Conservation (phyloP, 2,329 filamentous ascomycete genomes). For the Colletotrichum lentis region DNA sequence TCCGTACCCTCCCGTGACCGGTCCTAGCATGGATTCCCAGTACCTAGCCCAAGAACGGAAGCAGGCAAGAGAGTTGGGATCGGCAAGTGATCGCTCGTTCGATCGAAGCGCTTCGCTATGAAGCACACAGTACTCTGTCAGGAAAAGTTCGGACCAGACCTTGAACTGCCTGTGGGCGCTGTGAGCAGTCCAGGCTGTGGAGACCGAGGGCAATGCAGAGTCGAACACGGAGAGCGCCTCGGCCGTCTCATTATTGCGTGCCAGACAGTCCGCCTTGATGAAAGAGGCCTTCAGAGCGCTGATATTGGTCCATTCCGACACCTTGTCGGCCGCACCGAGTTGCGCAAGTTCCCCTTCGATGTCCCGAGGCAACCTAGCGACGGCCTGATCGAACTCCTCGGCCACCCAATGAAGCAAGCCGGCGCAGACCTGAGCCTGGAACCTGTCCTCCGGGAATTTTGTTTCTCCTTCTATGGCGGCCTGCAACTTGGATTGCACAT, state of each 20-base stretch:
- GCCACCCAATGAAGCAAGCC: conserved; percentile 86
- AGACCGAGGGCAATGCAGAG: conserved; percentile 70
- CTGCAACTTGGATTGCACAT: conserved; percentile 60
- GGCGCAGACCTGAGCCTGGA: conserved; percentile 83
- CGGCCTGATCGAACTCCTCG: conserved; percentile 71
- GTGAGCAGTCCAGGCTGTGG: conserved; percentile 59
- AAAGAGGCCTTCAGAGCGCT: conserved; percentile 83
- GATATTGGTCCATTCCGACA: conserved; percentile 80
- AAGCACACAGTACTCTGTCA: conserved; percentile 78
- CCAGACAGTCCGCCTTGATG: conserved; percentile 73
- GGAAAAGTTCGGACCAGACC: conserved; percentile 80
- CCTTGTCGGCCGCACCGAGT: conserved; percentile 60
- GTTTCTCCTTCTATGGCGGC: conserved; percentile 67
- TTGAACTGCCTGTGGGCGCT: conserved; percentile 70
- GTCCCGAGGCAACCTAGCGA: conserved; percentile 68
- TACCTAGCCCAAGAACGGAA: conserved; percentile 76
- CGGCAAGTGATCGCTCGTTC: conserved; percentile 59
- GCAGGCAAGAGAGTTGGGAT: conserved; percentile 62
- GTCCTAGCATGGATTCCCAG: conserved; percentile 64
- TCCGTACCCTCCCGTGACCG: conserved; percentile 63
- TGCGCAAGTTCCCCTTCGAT: conserved; percentile 64
- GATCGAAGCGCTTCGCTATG: conserved; percentile 66
- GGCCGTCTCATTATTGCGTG: conserved; percentile 56
- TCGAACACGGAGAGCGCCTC: conserved; percentile 74
- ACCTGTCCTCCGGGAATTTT: conserved; percentile 63